A percentile compares a stretch with the other conserved stretches of the same genome.
Conservation (phyloP, 1,139 yeast genomes). For the Zygosaccharomyces sapae region DNA sequence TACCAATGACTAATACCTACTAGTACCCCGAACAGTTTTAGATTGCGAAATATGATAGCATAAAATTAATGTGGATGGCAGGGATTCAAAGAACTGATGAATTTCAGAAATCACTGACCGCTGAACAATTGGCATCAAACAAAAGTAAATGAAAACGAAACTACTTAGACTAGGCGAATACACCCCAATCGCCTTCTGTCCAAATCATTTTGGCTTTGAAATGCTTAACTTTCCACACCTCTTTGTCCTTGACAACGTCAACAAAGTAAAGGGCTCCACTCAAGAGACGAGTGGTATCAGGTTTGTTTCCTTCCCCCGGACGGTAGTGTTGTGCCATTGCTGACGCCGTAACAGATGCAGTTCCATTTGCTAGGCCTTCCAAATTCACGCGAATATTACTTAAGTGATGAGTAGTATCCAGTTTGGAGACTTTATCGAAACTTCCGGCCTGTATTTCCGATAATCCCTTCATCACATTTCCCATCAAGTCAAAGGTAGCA, state of each 20-base stretch:
- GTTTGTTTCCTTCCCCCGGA: neutral
- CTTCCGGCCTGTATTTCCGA: neutral
- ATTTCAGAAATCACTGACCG: neutral
- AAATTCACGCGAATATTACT: slow-evolving; percentile 1
- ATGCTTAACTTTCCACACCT: neutral
- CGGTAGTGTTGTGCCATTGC: neutral
- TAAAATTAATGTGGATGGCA: too few species aligned
- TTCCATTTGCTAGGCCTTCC: neutral
- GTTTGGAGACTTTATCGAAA: neutral
- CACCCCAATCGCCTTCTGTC: neutral
- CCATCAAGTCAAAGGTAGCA: neutral
- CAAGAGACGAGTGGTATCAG: neutral
- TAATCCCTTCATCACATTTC: neutral
- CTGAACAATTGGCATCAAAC: neutral
- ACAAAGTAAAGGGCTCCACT: neutral
- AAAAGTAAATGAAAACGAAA: neutral
- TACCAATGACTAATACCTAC: too few species aligned
- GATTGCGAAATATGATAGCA: too few species aligned
- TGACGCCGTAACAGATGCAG: neutral
- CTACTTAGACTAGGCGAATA: neutral
- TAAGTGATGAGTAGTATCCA: neutral
- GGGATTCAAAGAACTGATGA: too few species aligned
- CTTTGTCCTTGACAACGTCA: neutral
- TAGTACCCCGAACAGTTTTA: too few species aligned
- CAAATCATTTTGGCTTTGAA: neutral